Evolutionary conservation across 2,329 filamentous ascomycete species (phyloP), one percentile per base, ranked within the genome.

Genomic region (Pseudomassariella vexata): DNA sequence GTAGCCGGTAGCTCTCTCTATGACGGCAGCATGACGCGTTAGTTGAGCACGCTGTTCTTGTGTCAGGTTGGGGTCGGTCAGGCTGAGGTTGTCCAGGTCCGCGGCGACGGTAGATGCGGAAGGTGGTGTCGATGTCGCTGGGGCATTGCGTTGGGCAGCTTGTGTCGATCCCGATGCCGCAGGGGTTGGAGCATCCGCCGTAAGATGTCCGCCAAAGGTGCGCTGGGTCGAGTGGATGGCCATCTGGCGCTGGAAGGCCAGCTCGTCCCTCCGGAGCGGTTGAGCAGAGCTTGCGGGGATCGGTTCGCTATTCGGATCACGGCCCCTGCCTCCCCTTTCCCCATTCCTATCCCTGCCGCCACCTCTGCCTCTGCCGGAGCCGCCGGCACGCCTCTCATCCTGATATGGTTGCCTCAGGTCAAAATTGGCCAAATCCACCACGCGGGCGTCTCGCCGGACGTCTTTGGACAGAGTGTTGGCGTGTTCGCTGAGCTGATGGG

Each of bases 181-280:
- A 19, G 38, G 28, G 9, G 22, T 19, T 19, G 62, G 50, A 25
- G 70, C 57, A 32, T 59, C 51, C 14, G 70, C 56, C n/a, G 82
- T 85, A 30, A 95, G 71, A 47, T 87, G 82, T 6, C 88, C 87
- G 25, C 89, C 88, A 62, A 95, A 95, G 3, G 79, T 87, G 25
- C 88, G 76, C 50, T 94, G 87, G 1, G 87, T 82, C 30, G 81
- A 89, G 47, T 94, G 88, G 30, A 96, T 87, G 24, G 88, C 89
- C 69, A 94, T 79, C 50, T 94, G 87, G 30, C 92, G 73, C 52
- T 96, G 90, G 55, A 87, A 94, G 3, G 92, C 90, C 32, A 95
- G 64, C 57, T 96, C 87, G 42, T 94, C 92, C 52, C 92, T 70
- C 29, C 85, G 76, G 51, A 95, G 56, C 2, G 87, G 81, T 44